These are phyloP conservation scores for Tylopilus vinaceipallidus DNA, from an alignment of 768 basidiomycete species.

Conservation along the genomic window DNA sequence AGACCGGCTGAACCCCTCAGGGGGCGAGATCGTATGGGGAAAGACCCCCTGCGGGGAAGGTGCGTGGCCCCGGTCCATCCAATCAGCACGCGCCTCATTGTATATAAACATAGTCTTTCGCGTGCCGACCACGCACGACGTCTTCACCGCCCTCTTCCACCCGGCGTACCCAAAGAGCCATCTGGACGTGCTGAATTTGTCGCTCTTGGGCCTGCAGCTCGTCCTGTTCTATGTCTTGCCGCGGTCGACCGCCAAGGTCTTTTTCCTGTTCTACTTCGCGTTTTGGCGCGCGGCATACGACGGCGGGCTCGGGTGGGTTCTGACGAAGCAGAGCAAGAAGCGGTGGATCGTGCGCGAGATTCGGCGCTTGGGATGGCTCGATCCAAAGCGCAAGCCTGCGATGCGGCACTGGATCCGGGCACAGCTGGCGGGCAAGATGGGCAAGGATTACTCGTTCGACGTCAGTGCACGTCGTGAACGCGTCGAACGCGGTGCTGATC, in stretches of 20 bases:
- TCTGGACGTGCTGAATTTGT: conserved; percentile 83
- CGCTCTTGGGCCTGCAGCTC: conserved; percentile 73
- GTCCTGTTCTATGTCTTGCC: conserved; percentile 70
- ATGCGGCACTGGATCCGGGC: conserved; percentile 80
- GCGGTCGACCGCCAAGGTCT: conserved; percentile 47
- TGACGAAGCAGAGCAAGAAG: conserved; percentile 94
- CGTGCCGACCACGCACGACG: conserved; percentile 90
- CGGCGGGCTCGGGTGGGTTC: conserved; percentile 88
- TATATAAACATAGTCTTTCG: conserved; percentile 92
- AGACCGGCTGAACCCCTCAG: not conserved
- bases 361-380: conserved; percentile 85
- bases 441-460: conserved; percentile 89
- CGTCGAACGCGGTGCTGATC: not conserved
- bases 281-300: conserved; percentile 95
- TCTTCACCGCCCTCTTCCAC: conserved; percentile 80
- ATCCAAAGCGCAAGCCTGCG: conserved; percentile 57
- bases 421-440: conserved; percentile 92
- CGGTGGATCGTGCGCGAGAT: conserved; percentile 89
- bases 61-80: conserved; percentile 28
- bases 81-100: too few relatives aligned
- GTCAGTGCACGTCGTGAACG: conserved; percentile 42
- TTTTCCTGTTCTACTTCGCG: conserved; percentile 89
- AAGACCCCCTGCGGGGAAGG: conserved; percentile 83
- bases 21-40: conserved; percentile 78
- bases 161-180: conserved; percentile 85